Evolutionary conservation across 352 stramenopile species (phyloP).

Genomic region (Globisporangium perplexum): DNA sequence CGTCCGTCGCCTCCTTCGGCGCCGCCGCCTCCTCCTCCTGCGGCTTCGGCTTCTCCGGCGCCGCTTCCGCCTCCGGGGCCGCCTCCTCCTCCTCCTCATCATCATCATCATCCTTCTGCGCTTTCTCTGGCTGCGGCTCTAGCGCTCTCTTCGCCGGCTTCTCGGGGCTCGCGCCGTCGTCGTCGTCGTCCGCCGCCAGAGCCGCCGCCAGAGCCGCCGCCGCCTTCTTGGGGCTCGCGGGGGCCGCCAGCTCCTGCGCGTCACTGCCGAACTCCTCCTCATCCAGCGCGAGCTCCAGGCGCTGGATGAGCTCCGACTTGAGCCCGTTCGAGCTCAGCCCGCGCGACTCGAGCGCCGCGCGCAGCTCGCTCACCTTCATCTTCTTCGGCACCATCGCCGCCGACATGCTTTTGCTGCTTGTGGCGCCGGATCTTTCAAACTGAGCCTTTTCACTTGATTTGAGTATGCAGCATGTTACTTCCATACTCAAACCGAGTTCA

Average conservation of each 20-base stretch:
- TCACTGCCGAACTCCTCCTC: constrained; percentile 84
- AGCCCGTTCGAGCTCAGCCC: constrained; percentile 79
- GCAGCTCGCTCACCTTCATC: constrained; percentile 90
- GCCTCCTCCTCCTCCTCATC: no score
- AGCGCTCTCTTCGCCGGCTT: constrained; percentile 24
- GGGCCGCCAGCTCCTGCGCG: constrained; percentile 61
- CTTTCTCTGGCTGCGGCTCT: not conserved
- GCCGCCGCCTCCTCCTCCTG: not conserved
- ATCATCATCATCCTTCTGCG: no score
- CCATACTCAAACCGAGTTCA: not conserved
- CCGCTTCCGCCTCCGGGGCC: no score
- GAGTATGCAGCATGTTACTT: no score
- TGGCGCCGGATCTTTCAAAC: constrained; percentile 4
- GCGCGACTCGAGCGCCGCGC: constrained; percentile 74
- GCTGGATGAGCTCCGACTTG: constrained; percentile 88
- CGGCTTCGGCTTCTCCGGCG: not conserved
- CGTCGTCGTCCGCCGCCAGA: not conserved
- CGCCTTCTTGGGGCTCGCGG: constrained; percentile 34
- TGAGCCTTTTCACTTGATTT: not conserved
- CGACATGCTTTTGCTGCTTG: constrained; percentile 38
- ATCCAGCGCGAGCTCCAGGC: constrained; percentile 82
- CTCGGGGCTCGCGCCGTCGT: constrained; percentile 16
- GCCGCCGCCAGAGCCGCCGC: no score
- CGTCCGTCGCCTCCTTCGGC: constrained; percentile 5
- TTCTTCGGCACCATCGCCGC: constrained; percentile 83